These are phyloP conservation scores for Asterophora lycoperdoides DNA, from an alignment of 768 basidiomycete genomes.

Conservation along the genomic window DNA sequence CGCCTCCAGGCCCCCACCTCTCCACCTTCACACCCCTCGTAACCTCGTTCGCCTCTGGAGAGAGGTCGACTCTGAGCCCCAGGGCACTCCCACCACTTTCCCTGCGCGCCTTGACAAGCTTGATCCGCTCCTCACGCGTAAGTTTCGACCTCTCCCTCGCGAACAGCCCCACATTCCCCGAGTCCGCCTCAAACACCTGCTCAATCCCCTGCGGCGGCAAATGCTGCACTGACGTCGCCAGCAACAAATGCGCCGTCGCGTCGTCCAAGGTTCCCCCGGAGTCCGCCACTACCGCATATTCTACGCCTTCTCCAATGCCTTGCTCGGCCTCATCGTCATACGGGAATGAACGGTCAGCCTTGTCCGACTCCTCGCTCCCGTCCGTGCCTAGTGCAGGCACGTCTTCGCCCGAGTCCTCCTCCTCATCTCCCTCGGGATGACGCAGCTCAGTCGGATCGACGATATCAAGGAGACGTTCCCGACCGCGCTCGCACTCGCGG, in stretches of 20 bases:
- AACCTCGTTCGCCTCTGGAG: constrained; percentile 13
- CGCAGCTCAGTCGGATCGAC: constrained; percentile 42
- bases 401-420: constrained; percentile 41
- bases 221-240: constrained; percentile 46
- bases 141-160: constrained; percentile 60
- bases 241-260: constrained; percentile 50
- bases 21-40: constrained; percentile 28
- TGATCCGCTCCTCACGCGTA: constrained; percentile 72
- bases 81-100: constrained; percentile 35
- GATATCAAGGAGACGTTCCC: constrained; percentile 57
- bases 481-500: constrained; percentile 78
- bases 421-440: constrained; percentile 24
- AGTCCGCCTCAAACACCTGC: constrained; percentile 79
- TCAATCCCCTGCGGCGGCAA: constrained; percentile 67
- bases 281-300: constrained; percentile 23
- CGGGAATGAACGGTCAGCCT: constrained; percentile 38
- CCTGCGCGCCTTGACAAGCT: constrained; percentile 49
- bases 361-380: constrained; percentile 53
- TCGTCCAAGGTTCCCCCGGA: constrained; percentile 42
- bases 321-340: constrained; percentile 27
- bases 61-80: constrained; percentile 16
- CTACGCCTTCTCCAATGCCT: constrained; percentile 6
- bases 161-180: constrained; percentile 37
- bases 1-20: constrained; percentile 69
- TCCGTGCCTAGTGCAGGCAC: constrained; percentile 53